phyloP scores from a whole-genome alignment of 2,329 filamentous ascomycete species.

The Xylariales sp. region DNA sequence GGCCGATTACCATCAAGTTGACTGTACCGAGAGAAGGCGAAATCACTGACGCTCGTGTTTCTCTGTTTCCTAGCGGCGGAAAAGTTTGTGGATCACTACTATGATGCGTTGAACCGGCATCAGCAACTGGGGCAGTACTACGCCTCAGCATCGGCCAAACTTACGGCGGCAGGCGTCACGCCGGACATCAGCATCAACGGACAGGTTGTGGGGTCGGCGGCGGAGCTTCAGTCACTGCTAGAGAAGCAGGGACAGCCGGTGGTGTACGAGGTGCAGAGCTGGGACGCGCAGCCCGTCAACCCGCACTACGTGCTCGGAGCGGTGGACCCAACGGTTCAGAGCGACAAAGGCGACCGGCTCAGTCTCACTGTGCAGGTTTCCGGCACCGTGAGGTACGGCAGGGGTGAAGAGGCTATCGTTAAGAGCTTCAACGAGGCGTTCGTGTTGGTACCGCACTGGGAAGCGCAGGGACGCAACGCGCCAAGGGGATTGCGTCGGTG shows the following conservation, averaged over 20 bases:
- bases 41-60: slow-evolving; percentile 3
- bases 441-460: slow-evolving; percentile 74
- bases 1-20: too few species aligned
- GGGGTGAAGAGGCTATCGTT: slow-evolving; percentile 57
- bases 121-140: slow-evolving; percentile 65
- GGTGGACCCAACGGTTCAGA: slow-evolving; percentile 36
- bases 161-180: slow-evolving; percentile 42
- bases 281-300: slow-evolving; percentile 77
- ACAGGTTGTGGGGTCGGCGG: slow-evolving; percentile 55
- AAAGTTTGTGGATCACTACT: slow-evolving; percentile 69
- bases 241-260: slow-evolving; percentile 43
- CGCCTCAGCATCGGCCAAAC: slow-evolving; percentile 51
- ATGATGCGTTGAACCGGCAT: slow-evolving; percentile 64
- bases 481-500: slow-evolving; percentile 52
- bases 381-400: slow-evolving; percentile 67
- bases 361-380: slow-evolving; percentile 71
- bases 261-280: slow-evolving; percentile 67
- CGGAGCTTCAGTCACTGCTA: slow-evolving; percentile 65
- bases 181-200: slow-evolving; percentile 80
- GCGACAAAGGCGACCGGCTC: slow-evolving; percentile 51
- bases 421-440: slow-evolving; percentile 77
- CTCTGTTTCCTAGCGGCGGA: slow-evolving; percentile 54
- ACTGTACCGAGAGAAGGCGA: not conserved
- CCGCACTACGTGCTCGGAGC: slow-evolving; percentile 56
- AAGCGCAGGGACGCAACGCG: slow-evolving; percentile 48